Evolutionary conservation across 441 rosid genomes (phyloP).

Genomic region (Aquilaria agallochum): DNA sequence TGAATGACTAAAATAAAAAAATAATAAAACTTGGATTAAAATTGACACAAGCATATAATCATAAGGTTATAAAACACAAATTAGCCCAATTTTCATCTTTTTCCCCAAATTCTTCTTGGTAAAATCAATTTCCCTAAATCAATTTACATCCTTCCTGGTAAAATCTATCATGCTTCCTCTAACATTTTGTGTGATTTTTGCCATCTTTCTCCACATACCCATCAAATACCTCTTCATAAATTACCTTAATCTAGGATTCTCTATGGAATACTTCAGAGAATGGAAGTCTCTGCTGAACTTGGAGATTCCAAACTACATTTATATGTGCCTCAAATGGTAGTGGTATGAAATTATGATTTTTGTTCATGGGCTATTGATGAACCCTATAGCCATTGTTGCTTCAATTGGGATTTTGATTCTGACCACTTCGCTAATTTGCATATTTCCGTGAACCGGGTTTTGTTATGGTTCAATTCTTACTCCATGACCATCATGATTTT

Average conservation of each 20-base stretch:
- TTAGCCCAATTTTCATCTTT: too few relatives aligned
- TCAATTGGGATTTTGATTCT: conserved; percentile 95
- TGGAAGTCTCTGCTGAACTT: conserved; percentile 61
- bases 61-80: too few relatives aligned
- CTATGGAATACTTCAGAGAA: conserved; percentile 50
- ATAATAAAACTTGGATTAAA: too few relatives aligned
- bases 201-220: conserved; percentile 72
- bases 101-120: too few relatives aligned
- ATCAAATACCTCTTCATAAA: conserved; percentile 53
- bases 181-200: conserved; percentile 53
- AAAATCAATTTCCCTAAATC: too few relatives aligned
- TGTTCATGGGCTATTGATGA: conserved; percentile 59
- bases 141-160: too few relatives aligned
- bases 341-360: conserved; percentile 96
- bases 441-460: conserved; percentile 43
- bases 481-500: too few relatives aligned
- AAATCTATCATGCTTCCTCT: conserved; percentile 75
- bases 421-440: conserved; percentile 79
- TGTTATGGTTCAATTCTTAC: too few relatives aligned
- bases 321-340: conserved; percentile 99
- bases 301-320: conserved; percentile 79
- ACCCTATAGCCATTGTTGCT: conserved; percentile 77
- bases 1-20: too few relatives aligned
- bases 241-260: conserved; percentile 49
- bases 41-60: too few relatives aligned